These are phyloP conservation scores for Multifurca ochricompacta DNA, from an alignment of 768 basidiomycete genomes.

Conservation along the genomic window DNA sequence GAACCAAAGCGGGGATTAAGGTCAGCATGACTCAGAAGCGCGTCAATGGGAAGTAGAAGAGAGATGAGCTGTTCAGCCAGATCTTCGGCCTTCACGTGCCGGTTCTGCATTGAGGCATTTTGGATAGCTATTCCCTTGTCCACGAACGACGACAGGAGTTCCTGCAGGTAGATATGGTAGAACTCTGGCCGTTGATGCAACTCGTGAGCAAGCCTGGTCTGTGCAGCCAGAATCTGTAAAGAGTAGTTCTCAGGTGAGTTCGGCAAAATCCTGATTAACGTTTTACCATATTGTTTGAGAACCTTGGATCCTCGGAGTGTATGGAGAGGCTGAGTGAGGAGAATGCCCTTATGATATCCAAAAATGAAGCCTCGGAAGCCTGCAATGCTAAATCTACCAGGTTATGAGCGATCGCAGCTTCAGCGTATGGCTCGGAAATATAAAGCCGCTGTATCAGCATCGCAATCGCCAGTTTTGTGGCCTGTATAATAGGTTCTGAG, in stretches of 20 bases:
- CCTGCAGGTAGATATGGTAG: slow-evolving; percentile 72
- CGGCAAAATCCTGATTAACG: background rate
- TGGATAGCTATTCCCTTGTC: slow-evolving; percentile 92
- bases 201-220: slow-evolving; percentile 82
- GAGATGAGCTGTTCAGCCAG: slow-evolving; percentile 85
- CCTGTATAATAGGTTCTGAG: slow-evolving; percentile 33
- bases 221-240: slow-evolving; percentile 74
- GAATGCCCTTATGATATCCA: slow-evolving; percentile 79
- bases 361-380: slow-evolving; percentile 68
- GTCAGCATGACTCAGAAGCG: slow-evolving; percentile 64
- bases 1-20: slow-evolving; percentile 53
- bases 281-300: slow-evolving; percentile 80
- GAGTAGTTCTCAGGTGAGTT: background rate
- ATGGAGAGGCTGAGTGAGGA: slow-evolving; percentile 77
- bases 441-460: slow-evolving; percentile 88
- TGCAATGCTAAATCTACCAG: slow-evolving; percentile 82
- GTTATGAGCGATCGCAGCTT: slow-evolving; percentile 88
- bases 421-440: slow-evolving; percentile 77
- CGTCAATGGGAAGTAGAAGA: slow-evolving; percentile 84
- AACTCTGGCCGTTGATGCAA: slow-evolving; percentile 66
- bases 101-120: slow-evolving; percentile 60
- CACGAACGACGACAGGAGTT: slow-evolving; percentile 76
- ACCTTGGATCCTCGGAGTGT: slow-evolving; percentile 82
- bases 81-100: slow-evolving; percentile 66
- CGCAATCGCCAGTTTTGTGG: slow-evolving; percentile 80